A percentile compares a stretch with the other conserved stretches of the same genome.
phyloP scores from a whole-genome alignment of 345 rosid genomes.

The Acer negundo region DNA sequence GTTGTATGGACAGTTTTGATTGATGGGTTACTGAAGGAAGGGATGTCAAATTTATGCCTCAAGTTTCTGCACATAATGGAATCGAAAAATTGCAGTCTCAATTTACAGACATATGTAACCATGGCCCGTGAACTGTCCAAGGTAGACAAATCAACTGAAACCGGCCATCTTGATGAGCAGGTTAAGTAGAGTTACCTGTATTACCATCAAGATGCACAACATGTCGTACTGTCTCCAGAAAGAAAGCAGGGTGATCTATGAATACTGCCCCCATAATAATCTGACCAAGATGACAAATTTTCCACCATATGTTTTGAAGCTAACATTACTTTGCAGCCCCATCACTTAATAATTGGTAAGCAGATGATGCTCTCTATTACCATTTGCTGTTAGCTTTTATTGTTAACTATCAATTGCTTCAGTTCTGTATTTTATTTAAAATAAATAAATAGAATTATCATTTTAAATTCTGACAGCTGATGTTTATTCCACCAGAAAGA shows the following conservation, averaged over 20 bases:
- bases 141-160: constrained; percentile 36
- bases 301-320: not conserved
- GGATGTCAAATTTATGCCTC: constrained; percentile 46
- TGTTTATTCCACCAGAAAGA: constrained; percentile 8
- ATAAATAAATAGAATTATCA: not conserved
- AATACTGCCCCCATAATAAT: not conserved
- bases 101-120: constrained; percentile 36
- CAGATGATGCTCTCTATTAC: constrained; percentile 3
- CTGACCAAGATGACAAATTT: constrained; percentile 8
- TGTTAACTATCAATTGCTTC: not conserved
- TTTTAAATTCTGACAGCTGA: constrained; percentile 2
- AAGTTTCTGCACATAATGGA: constrained; percentile 55
- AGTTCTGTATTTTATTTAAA: not conserved
- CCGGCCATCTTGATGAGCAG: constrained; percentile 21
- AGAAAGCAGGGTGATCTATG: not conserved
- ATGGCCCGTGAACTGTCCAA: constrained; percentile 52
- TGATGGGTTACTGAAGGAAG: constrained; percentile 60
- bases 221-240: not conserved
- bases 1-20: constrained; percentile 65
- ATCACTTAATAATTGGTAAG: constrained; percentile 1
- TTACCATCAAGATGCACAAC: not conserved
- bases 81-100: constrained; percentile 39
- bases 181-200: constrained; percentile 4
- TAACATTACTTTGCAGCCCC: not conserved
- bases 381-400: not conserved